Base-by-base conservation (phyloP, 257 asterid genomes). In the Nemophila menziesii region DNA sequence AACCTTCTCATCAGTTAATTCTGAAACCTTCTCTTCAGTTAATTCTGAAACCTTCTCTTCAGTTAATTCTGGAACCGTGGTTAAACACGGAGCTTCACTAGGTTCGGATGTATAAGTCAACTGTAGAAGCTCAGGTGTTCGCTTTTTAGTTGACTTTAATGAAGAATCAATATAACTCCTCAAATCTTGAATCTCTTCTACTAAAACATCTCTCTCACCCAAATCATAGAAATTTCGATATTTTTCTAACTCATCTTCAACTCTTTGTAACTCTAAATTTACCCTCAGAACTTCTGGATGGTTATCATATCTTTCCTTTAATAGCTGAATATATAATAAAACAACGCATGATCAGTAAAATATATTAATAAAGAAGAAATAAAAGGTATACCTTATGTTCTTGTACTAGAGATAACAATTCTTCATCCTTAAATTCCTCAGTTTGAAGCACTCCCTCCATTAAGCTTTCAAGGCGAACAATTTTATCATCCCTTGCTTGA, bases 401-500 rank as follows among this genome's bases (percentile, higher is more conserved):
- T 45, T 81, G 78, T 43, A 72, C 66, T 44, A 85, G 71, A 14
- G 92, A 72, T 49, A 71, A 49, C 20, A 79, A 36, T 65, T 90
- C 96, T 46, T 85, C 93, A 62, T 81, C 93, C 81, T 72, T 71
- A 74, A 79, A 90, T 37, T 81, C 99, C 66, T 81, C 93, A 19
- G 93, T 71, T 23, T 86, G 73, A 51, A 90, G 57, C 54, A 85
- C 57, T 63, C 96, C 94, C 68, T 90, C 99, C 87, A 90, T 82
- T 59, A 90, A 75, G 86, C 74, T 81, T 78, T 85, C 96, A 43
- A 85, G 94, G 46, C 96, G 92, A 61, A 67, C 74, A 64, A 85
- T 85, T 70, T 85, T 90, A 64, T 90, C 99, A 59, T 90, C 96
- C 50, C 94, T 85, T 34, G 92, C 77, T 79, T 73, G 99, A 58